Evolutionary conservation across 2,329 filamentous ascomycete species (phyloP).

Genomic region (Pseudogymnoascus pannorum): DNA sequence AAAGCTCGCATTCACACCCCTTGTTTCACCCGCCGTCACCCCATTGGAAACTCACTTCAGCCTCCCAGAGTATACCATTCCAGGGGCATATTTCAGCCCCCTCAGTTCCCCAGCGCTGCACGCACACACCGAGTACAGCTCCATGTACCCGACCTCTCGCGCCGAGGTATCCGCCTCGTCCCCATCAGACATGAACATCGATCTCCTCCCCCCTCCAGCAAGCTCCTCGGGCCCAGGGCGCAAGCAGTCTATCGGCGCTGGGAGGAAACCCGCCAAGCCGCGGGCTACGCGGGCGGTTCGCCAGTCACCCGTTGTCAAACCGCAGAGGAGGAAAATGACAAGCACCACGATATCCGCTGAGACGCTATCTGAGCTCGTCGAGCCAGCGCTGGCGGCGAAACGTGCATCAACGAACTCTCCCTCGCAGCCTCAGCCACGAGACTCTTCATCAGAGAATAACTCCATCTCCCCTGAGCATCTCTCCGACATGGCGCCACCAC

Average conservation of each 20-base stretch:
- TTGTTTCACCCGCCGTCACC: slow-evolving; percentile 78
- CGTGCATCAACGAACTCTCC: slow-evolving; percentile 32
- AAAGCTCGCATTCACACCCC: slow-evolving; percentile 69
- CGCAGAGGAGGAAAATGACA: slow-evolving; percentile 35
- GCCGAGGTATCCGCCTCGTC: slow-evolving; percentile 30
- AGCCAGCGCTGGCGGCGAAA: slow-evolving; percentile 26
- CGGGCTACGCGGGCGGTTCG: slow-evolving; percentile 26
- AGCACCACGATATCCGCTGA: slow-evolving; percentile 37
- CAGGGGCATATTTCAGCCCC: slow-evolving; percentile 73
- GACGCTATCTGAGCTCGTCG: slow-evolving; percentile 30
- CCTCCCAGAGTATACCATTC: slow-evolving; percentile 46
- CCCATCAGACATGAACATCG: slow-evolving; percentile 26
- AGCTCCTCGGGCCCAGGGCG: slow-evolving; percentile 18
- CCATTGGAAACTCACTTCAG: slow-evolving; percentile 65
- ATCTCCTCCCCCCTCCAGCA: slow-evolving; percentile 22
- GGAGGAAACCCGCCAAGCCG: slow-evolving; percentile 21
- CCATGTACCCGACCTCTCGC: slow-evolving; percentile 31
- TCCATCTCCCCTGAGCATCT: slow-evolving; percentile 58
- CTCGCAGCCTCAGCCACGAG: slow-evolving; percentile 23
- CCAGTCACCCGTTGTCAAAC: slow-evolving; percentile 35
- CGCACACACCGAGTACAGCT: slow-evolving; percentile 53
- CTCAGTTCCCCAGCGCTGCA: slow-evolving; percentile 74
- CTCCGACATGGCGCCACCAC: slow-evolving; percentile 60
- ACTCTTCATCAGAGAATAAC: slow-evolving; percentile 46
- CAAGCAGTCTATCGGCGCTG: slow-evolving; percentile 14